Evolutionary conservation across 371 early-diverging fungal species (phyloP), one percentile per base, ranked within the genome.

Genomic region (Rhizopus microsporus): DNA sequence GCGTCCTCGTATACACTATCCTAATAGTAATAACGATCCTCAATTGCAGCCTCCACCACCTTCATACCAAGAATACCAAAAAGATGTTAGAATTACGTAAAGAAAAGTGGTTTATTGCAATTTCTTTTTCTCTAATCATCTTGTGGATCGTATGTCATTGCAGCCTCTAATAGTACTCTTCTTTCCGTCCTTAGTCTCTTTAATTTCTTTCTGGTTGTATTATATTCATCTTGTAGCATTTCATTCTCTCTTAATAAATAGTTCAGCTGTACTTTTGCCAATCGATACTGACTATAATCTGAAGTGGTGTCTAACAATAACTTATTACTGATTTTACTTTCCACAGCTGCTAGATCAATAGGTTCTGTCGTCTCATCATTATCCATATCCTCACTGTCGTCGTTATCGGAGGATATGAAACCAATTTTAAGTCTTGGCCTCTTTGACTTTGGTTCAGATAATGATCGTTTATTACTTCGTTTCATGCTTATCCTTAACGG

Each of bases 221-320:
- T 69, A 33, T 74, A 83, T 57, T 85, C 85, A 7, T 77, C 69
- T 31, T 71, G 75, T 8, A 85, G 73, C 62, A 79, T 74, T 35
- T 82, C 83, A 42, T 83, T 80, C 56, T 85, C 83, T 55, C 81
- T 77, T 49, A 75, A 54, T 37, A 83, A 76, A 48, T 85, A 85
- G 8, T 60, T 68, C 38, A 79, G 70, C 52, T 83, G 81, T 29
- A 80, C 83, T 64, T 83, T 85, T 17, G 82, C 73, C 4, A 85
- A 54, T 45, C 65, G 52, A 35, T 65, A 65, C 49, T 60, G 60
- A 10, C 69, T 73, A 45, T 85, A 85, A 38, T 53, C 63, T 29
- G 62, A 54, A 5, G 46, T 51, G 6, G 54, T 43, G n/a, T 15
- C 8, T 40, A n/a, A 5, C 12, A 39, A 30, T 33, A 39, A 10